Evolutionary conservation across 495 filamentous ascomycete species (phyloP).

Genomic region (Talaromyces thailandensis): DNA sequence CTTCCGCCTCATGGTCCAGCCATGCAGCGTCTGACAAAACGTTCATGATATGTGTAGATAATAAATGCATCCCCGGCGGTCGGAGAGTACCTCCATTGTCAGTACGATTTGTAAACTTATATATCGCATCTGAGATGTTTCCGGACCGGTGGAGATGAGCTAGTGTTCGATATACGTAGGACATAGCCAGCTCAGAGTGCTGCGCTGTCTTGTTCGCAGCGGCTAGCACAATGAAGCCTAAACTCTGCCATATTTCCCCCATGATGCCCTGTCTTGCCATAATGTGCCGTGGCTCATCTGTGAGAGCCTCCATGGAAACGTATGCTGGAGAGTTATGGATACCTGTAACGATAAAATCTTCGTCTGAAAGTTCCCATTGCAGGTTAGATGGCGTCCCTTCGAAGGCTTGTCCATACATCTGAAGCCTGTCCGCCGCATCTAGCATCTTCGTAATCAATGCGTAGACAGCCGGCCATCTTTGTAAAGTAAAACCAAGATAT

Average conservation of each 20-base stretch:
- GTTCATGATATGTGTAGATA: conserved; percentile 50
- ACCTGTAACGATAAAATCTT: not conserved
- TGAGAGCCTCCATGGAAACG: not conserved
- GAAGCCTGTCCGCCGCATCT: conserved; percentile 20
- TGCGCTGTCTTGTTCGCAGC: conserved; percentile 35
- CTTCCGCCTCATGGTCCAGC: conserved; percentile 39
- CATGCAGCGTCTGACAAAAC: conserved; percentile 55
- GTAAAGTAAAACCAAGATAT: conserved; percentile 32
- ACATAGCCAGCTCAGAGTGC: conserved; percentile 40
- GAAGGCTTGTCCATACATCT: conserved; percentile 6
- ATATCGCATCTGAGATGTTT: conserved; percentile 49
- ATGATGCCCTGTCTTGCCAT: conserved; percentile 4
- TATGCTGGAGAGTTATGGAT: not conserved
- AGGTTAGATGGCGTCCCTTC: conserved; percentile 13
- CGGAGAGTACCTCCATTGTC: conserved; percentile 31
- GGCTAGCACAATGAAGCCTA: conserved; percentile 46
- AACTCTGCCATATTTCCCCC: conserved; percentile 35
- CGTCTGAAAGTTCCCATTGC: conserved; percentile 13
- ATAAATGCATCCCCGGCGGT: conserved; percentile 48
- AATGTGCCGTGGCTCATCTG: not conserved
- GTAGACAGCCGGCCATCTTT: conserved; percentile 35
- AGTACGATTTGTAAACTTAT: conserved; percentile 31
- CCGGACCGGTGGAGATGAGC: conserved; percentile 51
- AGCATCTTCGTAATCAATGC: conserved; percentile 30
- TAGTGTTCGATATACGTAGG: conserved; percentile 47